Percentiles rank a stretch among this genome's conserved stretches.
Conservation (phyloP, 1,284 basidiomycete genomes). For the Sanghuangporus baumii region DNA sequence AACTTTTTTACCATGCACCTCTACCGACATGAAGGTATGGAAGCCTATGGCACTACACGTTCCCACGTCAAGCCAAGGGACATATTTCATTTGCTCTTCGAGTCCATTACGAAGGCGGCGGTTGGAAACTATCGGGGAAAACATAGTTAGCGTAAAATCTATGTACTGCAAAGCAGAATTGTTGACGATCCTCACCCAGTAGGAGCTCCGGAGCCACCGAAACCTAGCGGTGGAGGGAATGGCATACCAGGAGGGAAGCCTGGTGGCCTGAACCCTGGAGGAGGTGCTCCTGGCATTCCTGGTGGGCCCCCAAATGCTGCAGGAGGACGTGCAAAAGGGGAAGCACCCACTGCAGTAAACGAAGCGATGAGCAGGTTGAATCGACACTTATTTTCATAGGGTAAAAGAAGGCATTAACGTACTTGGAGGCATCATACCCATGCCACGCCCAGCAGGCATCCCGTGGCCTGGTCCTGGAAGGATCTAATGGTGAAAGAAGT, state of each 20-base stretch:
- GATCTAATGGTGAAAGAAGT: constrained; percentile 43
- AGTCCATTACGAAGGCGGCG: constrained; percentile 32
- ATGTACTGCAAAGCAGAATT: constrained; percentile 23
- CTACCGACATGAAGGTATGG: not conserved
- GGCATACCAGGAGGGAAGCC: constrained; percentile 63
- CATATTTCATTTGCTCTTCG: not conserved
- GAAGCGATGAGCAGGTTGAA: constrained; percentile 16
- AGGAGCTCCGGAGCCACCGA: constrained; percentile 59
- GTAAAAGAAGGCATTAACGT: constrained; percentile 31
- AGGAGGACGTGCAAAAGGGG: constrained; percentile 73
- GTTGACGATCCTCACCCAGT: constrained; percentile 55
- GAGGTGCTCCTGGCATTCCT: constrained; percentile 63
- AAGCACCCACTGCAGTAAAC: constrained; percentile 48
- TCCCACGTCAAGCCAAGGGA: not conserved
- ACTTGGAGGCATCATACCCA: constrained; percentile 94
- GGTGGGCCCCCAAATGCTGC: constrained; percentile 79
- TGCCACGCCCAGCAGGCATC: constrained; percentile 93
- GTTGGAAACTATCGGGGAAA: constrained; percentile 30
- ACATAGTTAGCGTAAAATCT: not conserved
- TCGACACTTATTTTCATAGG: constrained; percentile 1
- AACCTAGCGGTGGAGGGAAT: constrained; percentile 70
- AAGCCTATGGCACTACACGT: not conserved
- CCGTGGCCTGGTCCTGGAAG: constrained; percentile 90
- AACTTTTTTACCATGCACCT: not conserved
- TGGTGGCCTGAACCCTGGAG: constrained; percentile 80